Evolutionary conservation across 2,329 filamentous ascomycete genomes (phyloP).

Genomic region (Microsporum ferrugineum): DNA sequence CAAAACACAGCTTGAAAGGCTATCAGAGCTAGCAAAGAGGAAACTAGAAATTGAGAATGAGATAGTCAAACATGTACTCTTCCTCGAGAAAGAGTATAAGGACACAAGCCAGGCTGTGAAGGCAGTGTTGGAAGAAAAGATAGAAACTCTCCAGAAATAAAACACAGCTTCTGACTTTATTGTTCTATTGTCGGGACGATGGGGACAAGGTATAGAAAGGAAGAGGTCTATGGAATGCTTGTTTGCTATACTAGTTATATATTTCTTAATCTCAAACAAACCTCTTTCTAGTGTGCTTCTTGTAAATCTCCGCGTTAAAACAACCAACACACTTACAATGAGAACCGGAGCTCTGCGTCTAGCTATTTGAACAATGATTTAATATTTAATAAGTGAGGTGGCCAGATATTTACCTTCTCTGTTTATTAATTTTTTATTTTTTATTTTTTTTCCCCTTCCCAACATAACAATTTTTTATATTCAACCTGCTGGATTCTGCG

Average conservation of each 20-base stretch:
- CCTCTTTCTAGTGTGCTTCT: too few species aligned
- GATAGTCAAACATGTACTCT: slow-evolving; percentile 10
- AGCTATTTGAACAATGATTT: neutral
- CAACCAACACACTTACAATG: neutral
- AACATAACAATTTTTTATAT: neutral
- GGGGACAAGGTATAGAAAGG: neutral
- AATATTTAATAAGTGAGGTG: neutral
- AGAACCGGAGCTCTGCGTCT: neutral
- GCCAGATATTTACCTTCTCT: neutral
- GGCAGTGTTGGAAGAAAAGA: neutral
- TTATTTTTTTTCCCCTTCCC: neutral
- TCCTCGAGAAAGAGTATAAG: slow-evolving; percentile 8
- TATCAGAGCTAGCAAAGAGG: slow-evolving; percentile 13
- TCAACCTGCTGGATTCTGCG: neutral
- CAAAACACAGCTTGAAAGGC: slow-evolving; percentile 9
- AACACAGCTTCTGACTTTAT: neutral
- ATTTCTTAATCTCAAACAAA: neutral
- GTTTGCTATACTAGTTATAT: neutral
- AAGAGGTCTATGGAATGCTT: neutral
- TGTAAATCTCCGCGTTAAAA: neutral
- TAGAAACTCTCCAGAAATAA: neutral
- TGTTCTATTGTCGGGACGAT: neutral
- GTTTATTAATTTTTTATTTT: neutral
- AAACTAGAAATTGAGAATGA: slow-evolving; percentile 14
- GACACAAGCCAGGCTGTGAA: slow-evolving; percentile 3